Evolutionary conservation across 768 basidiomycete species (phyloP), one percentile per base, ranked within the genome.

Genomic region (Rossbeevera mucosa): DNA sequence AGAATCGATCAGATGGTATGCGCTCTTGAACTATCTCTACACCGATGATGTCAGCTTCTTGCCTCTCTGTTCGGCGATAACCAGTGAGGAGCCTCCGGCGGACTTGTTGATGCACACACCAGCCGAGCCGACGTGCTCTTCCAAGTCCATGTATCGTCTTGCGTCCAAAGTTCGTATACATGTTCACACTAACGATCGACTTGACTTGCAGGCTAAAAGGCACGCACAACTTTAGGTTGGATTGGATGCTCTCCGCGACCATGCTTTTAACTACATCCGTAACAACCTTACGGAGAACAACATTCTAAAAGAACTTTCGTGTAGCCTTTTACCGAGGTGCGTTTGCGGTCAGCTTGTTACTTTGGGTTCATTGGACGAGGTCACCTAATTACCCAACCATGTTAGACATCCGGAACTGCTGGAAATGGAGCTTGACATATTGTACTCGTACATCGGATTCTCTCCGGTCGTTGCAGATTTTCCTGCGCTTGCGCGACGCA

Each of bases 111-210:
- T 50, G 38, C 52, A 40, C 40, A 24, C 48, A 14, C n/a, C 50
- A 0, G 63, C 62, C 18, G 36, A 29, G 14, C 48, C 53, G 3
- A 50, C 28, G 7, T 75, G 72, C 53, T 76, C 75, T 5, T 71
- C 74, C 0, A 76, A 76, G 49, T 77, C 76, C 0, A 76, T 76
- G 71, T 76, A 74, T 52, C 70, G 76, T 29, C 60, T 76, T 0
- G 74, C 76, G 0, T 56, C 57, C 44, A 74, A 75, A 64, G 75
- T 72, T 46, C 9, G 59, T 52, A 11, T 36, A 3, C 7, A 0
- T 8, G 0, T 13, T 16, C 33, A 14, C 2, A 18, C 9, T 11
- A 8, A 4, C 36, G 24, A 4, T 22, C 6, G 16, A 13, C 8
- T 0, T 2, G 31, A 20, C 7, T 5, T 18, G 3, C 40, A 8